Conservation (phyloP, 2,329 filamentous ascomycete genomes). For the Xylariaceae sp. region DNA sequence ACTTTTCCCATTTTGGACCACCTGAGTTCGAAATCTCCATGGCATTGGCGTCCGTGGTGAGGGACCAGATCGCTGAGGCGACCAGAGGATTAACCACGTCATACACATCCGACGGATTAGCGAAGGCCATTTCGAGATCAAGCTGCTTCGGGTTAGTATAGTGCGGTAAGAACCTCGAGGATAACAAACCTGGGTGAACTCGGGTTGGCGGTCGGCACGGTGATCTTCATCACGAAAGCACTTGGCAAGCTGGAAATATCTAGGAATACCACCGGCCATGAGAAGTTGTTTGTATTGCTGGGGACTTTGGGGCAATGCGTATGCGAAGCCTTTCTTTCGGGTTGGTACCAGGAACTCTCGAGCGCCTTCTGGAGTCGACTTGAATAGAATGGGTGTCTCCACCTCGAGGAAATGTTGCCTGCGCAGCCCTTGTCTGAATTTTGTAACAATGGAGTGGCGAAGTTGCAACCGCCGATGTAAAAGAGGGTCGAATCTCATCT, state of each 20-base stretch:
- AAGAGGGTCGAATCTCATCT: slow-evolving; percentile 69
- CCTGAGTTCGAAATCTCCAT: slow-evolving; percentile 9
- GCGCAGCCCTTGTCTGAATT: slow-evolving; percentile 38
- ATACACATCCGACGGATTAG: slow-evolving; percentile 68
- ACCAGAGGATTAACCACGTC: slow-evolving; percentile 48
- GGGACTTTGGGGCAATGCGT: slow-evolving; percentile 90
- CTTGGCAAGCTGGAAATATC: slow-evolving; percentile 88
- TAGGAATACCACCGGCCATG: slow-evolving; percentile 80
- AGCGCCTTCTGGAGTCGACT: slow-evolving; percentile 93
- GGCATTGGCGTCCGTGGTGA: slow-evolving; percentile 28
- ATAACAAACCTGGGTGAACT: slow-evolving; percentile 76
- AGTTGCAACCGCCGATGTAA: slow-evolving; percentile 67
- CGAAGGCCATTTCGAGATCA: slow-evolving; percentile 92
- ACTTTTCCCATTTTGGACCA: neutral
- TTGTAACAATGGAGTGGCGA: slow-evolving; percentile 52
- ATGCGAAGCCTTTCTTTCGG: slow-evolving; percentile 68
- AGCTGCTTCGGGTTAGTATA: slow-evolving; percentile 49
- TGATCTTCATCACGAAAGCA: slow-evolving; percentile 96
- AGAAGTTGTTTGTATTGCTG: slow-evolving; percentile 98
- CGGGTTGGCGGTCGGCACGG: slow-evolving; percentile 86
- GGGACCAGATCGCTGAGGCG: slow-evolving; percentile 26
- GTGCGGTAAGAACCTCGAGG: slow-evolving; percentile 1
- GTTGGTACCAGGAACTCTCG: slow-evolving; percentile 93
- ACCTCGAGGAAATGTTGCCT: slow-evolving; percentile 63
- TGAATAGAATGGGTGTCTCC: slow-evolving; percentile 93